phyloP scores from a whole-genome alignment of 495 filamentous ascomycete genomes.

The Penicillium herquei region DNA sequence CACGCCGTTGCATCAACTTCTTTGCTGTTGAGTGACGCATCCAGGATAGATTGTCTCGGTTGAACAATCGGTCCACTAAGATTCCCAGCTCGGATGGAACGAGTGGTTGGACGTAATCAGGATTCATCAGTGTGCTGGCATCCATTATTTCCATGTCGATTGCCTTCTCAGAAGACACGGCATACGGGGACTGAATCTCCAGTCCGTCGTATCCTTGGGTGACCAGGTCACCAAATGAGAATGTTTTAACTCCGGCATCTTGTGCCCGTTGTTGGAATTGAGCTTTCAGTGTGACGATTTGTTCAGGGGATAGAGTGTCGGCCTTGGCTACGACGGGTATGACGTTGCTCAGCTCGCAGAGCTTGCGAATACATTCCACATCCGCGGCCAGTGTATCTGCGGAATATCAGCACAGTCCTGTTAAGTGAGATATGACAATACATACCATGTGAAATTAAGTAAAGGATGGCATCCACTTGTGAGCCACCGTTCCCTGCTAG shows the following conservation, averaged over 20 bases:
- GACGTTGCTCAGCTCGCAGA: slow-evolving; percentile 80
- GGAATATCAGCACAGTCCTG: background rate
- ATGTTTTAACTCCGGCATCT: slow-evolving; percentile 60
- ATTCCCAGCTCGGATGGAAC: slow-evolving; percentile 69
- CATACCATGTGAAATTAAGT: slow-evolving; percentile 68
- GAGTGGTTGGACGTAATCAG: slow-evolving; percentile 87
- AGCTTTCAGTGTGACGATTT: slow-evolving; percentile 61
- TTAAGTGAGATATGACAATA: slow-evolving; percentile 4
- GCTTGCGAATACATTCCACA: slow-evolving; percentile 70
- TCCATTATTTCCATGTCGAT: slow-evolving; percentile 90
- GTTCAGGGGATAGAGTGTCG: slow-evolving; percentile 62
- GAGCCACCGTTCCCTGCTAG: slow-evolving; percentile 83
- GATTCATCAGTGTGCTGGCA: slow-evolving; percentile 89
- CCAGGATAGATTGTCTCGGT: slow-evolving; percentile 77
- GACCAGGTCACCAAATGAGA: slow-evolving; percentile 57
- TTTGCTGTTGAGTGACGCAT: slow-evolving; percentile 82
- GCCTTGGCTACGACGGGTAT: slow-evolving; percentile 80
- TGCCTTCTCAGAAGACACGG: slow-evolving; percentile 75
- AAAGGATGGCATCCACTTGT: slow-evolving; percentile 87
- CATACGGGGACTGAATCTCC: slow-evolving; percentile 56
- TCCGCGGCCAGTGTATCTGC: slow-evolving; percentile 71
- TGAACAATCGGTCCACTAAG: slow-evolving; percentile 74
- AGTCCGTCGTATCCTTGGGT: slow-evolving; percentile 24
- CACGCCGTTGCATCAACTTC: slow-evolving; percentile 75
- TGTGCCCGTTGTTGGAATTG: slow-evolving; percentile 53